Percentiles rank a stretch among this genome's conserved stretches.
Evolutionary conservation across 1,139 yeast species (phyloP).

Genomic region (Taphrina confusa): DNA sequence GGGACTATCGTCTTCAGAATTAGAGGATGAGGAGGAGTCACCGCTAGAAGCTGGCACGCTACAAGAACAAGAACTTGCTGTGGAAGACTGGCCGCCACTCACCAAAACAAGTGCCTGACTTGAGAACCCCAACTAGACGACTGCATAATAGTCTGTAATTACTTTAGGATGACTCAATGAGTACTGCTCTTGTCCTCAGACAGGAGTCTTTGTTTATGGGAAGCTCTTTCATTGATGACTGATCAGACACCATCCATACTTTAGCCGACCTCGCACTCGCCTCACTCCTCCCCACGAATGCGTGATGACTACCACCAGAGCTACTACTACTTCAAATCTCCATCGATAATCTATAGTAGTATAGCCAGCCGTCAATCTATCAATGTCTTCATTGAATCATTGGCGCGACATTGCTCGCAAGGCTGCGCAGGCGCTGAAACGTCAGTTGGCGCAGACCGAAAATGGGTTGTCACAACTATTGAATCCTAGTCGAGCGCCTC

Average conservation of each 20-base stretch:
- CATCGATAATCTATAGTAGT: no score
- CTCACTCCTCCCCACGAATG: constrained; percentile 8
- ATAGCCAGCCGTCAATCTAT: no score
- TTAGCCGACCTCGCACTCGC: constrained; percentile 10
- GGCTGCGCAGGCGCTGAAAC: constrained; percentile 31
- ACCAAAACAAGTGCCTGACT: no score
- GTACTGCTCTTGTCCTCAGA: no score
- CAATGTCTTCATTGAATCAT: constrained; percentile 2
- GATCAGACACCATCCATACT: not conserved
- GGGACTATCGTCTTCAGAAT: constrained; percentile 8
- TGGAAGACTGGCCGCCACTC: constrained; percentile 8
- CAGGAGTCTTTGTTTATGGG: no score
- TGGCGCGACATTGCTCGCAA: constrained; percentile 34
- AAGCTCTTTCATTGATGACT: no score
- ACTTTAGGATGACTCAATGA: no score
- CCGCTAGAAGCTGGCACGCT: not conserved
- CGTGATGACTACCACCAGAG: not conserved
- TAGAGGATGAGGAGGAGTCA: not conserved
- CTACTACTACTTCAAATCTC: no score
- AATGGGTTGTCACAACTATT: constrained; percentile 12
- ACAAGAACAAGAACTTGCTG: not conserved
- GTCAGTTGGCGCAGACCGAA: constrained; percentile 30
- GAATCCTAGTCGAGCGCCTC: constrained; percentile 15
- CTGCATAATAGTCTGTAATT: no score
- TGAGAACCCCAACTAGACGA: no score